Evolutionary conservation across 2,329 filamentous ascomycete species (phyloP).

Genomic region (Hypomyces rosellus): DNA sequence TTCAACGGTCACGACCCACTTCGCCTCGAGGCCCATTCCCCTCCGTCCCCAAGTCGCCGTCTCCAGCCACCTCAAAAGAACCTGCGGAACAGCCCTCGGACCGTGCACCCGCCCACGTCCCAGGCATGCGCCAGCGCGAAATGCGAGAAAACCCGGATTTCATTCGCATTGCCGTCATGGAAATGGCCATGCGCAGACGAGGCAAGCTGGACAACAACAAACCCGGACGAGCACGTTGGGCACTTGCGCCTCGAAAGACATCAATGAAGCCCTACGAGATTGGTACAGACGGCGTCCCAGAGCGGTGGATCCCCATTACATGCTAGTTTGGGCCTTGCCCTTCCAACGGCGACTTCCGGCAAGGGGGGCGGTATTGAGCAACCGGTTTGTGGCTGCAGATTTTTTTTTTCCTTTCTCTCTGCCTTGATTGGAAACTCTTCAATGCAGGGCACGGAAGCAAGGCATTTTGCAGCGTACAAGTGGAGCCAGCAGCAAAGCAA

Average conservation of each 20-base stretch:
- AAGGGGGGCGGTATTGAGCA: not conserved
- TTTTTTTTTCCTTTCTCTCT: not conserved
- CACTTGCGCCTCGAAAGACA: constrained; percentile 58
- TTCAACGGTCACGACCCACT: constrained; percentile 42
- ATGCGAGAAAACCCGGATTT: constrained; percentile 66
- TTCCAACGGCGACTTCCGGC: not conserved
- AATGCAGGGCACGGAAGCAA: too few relatives aligned
- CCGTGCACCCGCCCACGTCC: constrained; percentile 19
- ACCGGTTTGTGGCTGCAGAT: not conserved
- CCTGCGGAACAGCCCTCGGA: constrained; percentile 17
- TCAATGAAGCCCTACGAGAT: constrained; percentile 49
- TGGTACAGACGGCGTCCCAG: constrained; percentile 51
- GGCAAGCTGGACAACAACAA: constrained; percentile 61
- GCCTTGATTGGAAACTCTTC: not conserved
- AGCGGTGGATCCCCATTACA: constrained; percentile 46
- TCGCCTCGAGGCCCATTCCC: constrained; percentile 28
- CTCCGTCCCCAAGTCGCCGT: constrained; percentile 24
- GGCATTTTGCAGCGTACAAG: not conserved
- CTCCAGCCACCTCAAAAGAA: constrained; percentile 24
- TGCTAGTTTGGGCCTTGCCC: constrained; percentile 13
- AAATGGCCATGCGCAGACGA: constrained; percentile 62
- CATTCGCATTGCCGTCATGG: constrained; percentile 64
- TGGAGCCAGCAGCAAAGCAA: not conserved
- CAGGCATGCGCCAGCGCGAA: constrained; percentile 55
- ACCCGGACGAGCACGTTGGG: constrained; percentile 62